A percentile compares a stretch with the other conserved stretches of the same genome.
phyloP scores from a whole-genome alignment of 768 basidiomycete genomes.

The Piloderma croceum region DNA sequence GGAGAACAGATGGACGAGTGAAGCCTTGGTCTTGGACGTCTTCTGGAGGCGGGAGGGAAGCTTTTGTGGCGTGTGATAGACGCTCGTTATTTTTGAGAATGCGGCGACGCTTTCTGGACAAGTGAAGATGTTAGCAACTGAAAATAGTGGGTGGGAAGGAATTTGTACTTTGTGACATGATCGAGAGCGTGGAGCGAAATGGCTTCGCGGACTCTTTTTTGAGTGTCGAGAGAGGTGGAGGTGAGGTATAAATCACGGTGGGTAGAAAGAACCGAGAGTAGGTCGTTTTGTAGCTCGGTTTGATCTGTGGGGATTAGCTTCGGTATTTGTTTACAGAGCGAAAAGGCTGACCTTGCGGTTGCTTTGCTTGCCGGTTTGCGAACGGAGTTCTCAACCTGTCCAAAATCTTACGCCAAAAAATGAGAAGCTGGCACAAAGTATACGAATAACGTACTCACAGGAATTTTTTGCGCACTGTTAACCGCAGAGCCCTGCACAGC shows the following conservation, averaged over 20 bases:
- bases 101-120: conserved; percentile 74
- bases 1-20: conserved; percentile 88
- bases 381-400: conserved; percentile 56
- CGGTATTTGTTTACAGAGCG: neutral
- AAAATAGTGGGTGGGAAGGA: neutral
- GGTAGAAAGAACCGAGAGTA: conserved; percentile 59
- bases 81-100: conserved; percentile 94
- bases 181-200: conserved; percentile 78
- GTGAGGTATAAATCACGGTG: conserved; percentile 77
- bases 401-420: conserved; percentile 42
- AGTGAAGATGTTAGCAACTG: neutral
- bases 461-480: conserved; percentile 12
- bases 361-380: conserved; percentile 45
- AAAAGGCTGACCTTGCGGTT: conserved; percentile 40
- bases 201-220: conserved; percentile 58
- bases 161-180: conserved; percentile 77
- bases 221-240: conserved; percentile 57
- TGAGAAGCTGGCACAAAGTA: conserved; percentile 1
- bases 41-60: conserved; percentile 51
- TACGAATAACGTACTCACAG: conserved; percentile 16
- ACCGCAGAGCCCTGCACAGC: no score
- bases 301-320: conserved; percentile 33
- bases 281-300: conserved; percentile 54
- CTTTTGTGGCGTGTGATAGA: conserved; percentile 64
- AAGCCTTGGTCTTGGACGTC: conserved; percentile 96